Base-by-base conservation (phyloP, 495 filamentous ascomycete species). In the Xylaria sp. region DNA sequence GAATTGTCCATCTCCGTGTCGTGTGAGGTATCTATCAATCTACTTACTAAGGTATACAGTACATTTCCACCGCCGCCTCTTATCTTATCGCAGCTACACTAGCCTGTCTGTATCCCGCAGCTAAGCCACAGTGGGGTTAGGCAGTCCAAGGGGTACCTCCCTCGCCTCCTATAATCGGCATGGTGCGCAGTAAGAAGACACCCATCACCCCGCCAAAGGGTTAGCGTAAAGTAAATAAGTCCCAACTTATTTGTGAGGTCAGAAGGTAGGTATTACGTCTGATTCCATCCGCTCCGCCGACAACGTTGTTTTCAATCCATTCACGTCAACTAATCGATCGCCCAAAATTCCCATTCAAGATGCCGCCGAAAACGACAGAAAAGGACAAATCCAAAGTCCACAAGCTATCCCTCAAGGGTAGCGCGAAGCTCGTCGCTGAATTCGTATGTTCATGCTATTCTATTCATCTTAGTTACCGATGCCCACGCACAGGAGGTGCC, bases 361-460 rank as follows among this genome's bases (percentile, higher is more conserved):
- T 77, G 73, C 68, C 77, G 29, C 62, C 77, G 0, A 9, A 55
- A 5, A 35, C 73, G 24, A 35, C 75, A 43, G 85, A 90, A 67
- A 93, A 94, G 76, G 93, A 97, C 72, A 97, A 95, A 76, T 93
- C 94, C 59, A 97, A 97, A 81, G 89, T 93, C 46, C 95, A 98
- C 85, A 97, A 95, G 84, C 88, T 99, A 68, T 93, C 94, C 46
- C 86, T 98, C 65, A 97, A 95, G 87, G 95, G 95, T 88, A 82
- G 96, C 91, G 90, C 93, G 19, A 97, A 95, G 82, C 86, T 97
- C 26, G 93, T 99, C 53, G 89, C 94, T 31, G 97, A 99, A 87
- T 99, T 99, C 79, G 93, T 97, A 84, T 77, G 93, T 85, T 26
- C 40, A 61, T 6, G 29, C 50, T 53, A 37, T n/a, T 19, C 50